Evolutionary conservation across 2,329 filamentous ascomycete species (phyloP), one percentile per base, ranked within the genome.

Genomic region (Nigrospora sphaerica): DNA sequence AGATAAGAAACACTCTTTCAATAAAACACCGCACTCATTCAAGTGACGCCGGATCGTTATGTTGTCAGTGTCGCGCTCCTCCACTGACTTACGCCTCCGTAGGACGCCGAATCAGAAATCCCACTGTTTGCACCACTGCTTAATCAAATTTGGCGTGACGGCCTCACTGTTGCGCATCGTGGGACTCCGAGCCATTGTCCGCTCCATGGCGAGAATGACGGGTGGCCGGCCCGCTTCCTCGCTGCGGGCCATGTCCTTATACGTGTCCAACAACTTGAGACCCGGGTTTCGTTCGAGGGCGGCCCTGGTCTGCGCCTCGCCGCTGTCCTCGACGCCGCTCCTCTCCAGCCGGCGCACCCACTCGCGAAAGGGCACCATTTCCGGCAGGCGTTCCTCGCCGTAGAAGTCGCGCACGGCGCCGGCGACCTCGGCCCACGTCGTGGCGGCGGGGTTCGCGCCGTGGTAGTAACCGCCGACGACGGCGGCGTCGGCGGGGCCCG

Each of bases 251-350:
- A 69, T 58, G 2, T 55, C 61, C 42, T 59, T 60, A 52, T 75
- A 79, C 23, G 73, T 71, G 39, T 76, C 73, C 1, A 79, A 52
- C 39, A 80, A 60, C 62, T 79, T 80, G 36, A 78, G 53, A 11
- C 67, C 74, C 0, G 74, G 74, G 51, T 76, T 77, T 46, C 57
- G 61, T 4, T 62, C 62, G 1, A 75, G 51, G 10, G 68, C 61
- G 7, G 23, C 23, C 23, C 23, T 9, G 4, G 18, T n/a, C 14
- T 18, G 12, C 12, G 41, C 3, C 65, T 60, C 13, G 60, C 63
- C 32, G 11, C n/a, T 14, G 4, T 58, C 59, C 6, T 58, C 54
- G 1, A 61, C 61, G n/a, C 32, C 42, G 46, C 70, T 73, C 48
- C 65, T 49, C 47, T 73, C 69, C 17, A 80, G 59, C 11, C 60